Evolutionary conservation across 345 rosid species (phyloP), one percentile per base, ranked within the genome.

Genomic region (Populus ilicifolia): DNA sequence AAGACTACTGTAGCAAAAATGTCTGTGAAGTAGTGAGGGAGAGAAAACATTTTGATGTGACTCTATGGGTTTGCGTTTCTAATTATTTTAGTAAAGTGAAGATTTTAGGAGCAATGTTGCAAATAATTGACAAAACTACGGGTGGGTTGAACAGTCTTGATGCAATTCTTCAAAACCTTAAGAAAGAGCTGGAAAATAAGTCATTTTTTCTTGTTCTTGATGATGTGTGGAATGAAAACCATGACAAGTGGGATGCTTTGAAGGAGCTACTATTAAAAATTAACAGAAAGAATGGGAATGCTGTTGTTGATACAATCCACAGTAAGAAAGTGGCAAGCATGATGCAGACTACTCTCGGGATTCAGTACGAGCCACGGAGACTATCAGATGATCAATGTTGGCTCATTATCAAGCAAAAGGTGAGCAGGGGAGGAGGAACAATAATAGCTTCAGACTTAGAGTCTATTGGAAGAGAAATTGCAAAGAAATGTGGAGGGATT

Each of bases 1-100:
- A 83, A 83, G 52, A 76, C 85, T 2, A 50, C 83, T 8, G 20
- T 83, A 44, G 83, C 83, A 39, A 74, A 52, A 9, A 38, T 3
- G 73, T 73, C 16, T 61, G 38, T 59, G 39, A 81, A 36, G 74
- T 50, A 50, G 70, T 30, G 25, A 29, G 25, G 20, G 48, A 11
- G n/a, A 69, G 68, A 23, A 67, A 9, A 21, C 35, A 36, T 25
- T 81, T 77, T 18, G 69, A 63, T 65, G 67, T 5, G 2, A 76
- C 29, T 50, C 62, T 80, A 0, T 76, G 80, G 79, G 65, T 80
- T 23, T 75, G 77, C 67, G 82, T 75, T n/a, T 68, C 79, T 11
- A 52, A 67, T 9, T 25, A 62, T 3, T 79, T 83, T 38, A 71
- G 69, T 44, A 78, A 43, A 0, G 8, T 16, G 8, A 46, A 1